A percentile compares a stretch with the other conserved stretches of the same genome.
Evolutionary conservation across 179 eudicot species (phyloP).

Genomic region (Beta lomatogona): DNA sequence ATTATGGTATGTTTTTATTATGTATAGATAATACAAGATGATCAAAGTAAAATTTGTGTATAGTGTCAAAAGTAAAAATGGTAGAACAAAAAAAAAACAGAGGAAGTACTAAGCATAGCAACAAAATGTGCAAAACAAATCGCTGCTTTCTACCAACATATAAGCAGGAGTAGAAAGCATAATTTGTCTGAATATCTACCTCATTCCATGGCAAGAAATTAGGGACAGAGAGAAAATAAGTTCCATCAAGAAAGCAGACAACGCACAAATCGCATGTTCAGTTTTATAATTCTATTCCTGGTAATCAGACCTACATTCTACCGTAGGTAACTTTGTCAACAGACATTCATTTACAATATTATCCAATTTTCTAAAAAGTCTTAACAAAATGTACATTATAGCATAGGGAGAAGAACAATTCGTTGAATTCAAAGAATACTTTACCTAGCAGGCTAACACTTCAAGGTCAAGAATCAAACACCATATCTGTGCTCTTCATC

Average conservation of each 20-base stretch:
- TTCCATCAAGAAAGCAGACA: background rate
- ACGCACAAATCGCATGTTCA: background rate
- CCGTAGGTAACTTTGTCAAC: constrained; percentile 1
- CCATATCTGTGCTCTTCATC: constrained; percentile 76
- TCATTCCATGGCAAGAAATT: background rate
- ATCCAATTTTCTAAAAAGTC: background rate
- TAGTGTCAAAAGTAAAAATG: too few species aligned
- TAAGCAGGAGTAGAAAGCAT: background rate
- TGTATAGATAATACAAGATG: too few species aligned
- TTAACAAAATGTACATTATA: background rate
- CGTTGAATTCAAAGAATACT: constrained; percentile 3
- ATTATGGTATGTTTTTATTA: too few species aligned
- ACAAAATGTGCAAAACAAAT: background rate
- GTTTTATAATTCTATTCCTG: constrained; percentile 15
- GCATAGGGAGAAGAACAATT: background rate
- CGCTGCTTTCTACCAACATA: background rate
- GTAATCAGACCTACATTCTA: background rate
- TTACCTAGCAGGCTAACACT: background rate
- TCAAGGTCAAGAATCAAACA: constrained; percentile 42
- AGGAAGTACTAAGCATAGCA: too few species aligned
- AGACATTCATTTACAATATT: constrained; percentile 13
- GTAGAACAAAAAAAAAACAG: too few species aligned
- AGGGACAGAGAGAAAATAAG: background rate
- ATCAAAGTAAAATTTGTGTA: too few species aligned
- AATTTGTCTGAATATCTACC: background rate